A percentile compares a stretch with the other conserved stretches of the same genome.
Conservation (phyloP, 352 stramenopile species). For the Pythium myriotylum region DNA sequence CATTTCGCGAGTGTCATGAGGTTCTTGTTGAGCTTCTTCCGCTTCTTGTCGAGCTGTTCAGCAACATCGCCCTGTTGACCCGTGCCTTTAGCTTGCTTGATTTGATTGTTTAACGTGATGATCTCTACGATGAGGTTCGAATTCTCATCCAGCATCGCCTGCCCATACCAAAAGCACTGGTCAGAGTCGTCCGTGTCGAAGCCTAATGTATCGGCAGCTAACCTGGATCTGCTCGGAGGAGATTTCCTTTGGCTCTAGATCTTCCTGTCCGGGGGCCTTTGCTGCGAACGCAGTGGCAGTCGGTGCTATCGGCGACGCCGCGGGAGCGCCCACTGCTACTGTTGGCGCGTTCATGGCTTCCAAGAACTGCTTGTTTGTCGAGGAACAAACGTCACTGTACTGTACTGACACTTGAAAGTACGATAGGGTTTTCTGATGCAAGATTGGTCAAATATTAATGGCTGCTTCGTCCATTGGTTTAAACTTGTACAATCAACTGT, state of each 20-base stretch:
- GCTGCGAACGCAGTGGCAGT: slow-evolving; percentile 15
- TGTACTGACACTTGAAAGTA: not conserved
- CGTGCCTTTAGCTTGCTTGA: slow-evolving; percentile 84
- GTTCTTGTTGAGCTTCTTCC: slow-evolving; percentile 90
- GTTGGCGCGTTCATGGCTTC: slow-evolving; percentile 15
- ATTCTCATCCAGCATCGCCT: slow-evolving; percentile 90
- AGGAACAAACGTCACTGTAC: too few relatives aligned
- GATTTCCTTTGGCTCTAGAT: slow-evolving; percentile 66
- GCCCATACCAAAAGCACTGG: not conserved
- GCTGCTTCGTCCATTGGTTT: not conserved
- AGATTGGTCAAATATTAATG: not conserved
- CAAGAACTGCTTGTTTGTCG: too few relatives aligned
- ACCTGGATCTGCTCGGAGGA: slow-evolving; percentile 86
- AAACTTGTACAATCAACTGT: slow-evolving; percentile 22
- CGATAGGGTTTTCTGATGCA: not conserved
- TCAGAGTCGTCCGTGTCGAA: not conserved
- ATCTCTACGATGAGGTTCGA: slow-evolving; percentile 87
- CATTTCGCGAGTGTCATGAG: slow-evolving; percentile 90
- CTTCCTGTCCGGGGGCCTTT: slow-evolving; percentile 31
- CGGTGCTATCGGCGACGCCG: slow-evolving; percentile 17
- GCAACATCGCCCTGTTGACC: slow-evolving; percentile 74
- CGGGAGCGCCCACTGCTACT: not conserved
- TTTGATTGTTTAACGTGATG: slow-evolving; percentile 87
- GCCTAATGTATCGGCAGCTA: not conserved
- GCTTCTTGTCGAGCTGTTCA: slow-evolving; percentile 89